Conservation (phyloP, 2,329 filamentous ascomycete species). For the Fusarium illudens region DNA sequence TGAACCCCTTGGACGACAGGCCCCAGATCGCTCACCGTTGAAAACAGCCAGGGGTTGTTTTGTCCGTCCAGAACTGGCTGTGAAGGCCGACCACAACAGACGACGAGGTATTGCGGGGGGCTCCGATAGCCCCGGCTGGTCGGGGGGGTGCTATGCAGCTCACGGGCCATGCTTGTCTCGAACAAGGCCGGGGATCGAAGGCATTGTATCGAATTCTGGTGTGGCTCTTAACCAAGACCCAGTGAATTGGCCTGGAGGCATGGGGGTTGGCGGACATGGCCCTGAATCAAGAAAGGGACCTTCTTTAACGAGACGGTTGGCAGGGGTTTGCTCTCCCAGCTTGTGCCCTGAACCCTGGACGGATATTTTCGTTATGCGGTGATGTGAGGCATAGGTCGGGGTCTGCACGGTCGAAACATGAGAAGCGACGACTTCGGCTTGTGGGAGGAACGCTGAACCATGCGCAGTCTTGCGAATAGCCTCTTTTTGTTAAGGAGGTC, state of each 20-base stretch:
- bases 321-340: slow-evolving; percentile 6
- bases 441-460: not conserved
- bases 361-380: not conserved
- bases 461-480: slow-evolving; percentile 11
- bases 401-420: slow-evolving; percentile 28
- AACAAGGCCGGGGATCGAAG: slow-evolving; percentile 27
- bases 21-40: slow-evolving; percentile 12
- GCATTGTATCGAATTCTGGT: slow-evolving; percentile 38
- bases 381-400: slow-evolving; percentile 1
- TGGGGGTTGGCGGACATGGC: slow-evolving; percentile 16
- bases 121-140: slow-evolving; percentile 21
- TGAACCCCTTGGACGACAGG: slow-evolving; percentile 4
- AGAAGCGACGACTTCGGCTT: slow-evolving; percentile 6
- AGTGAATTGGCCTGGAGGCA: not conserved
- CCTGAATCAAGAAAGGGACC: slow-evolving; percentile 20
- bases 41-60: slow-evolving; percentile 30
- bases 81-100: slow-evolving; percentile 30
- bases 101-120: slow-evolving; percentile 25
- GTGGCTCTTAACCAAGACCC: slow-evolving; percentile 27
- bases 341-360: slow-evolving; percentile 10
- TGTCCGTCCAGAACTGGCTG: slow-evolving; percentile 35
- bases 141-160: slow-evolving; percentile 31
- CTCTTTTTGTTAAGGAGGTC: slow-evolving; percentile 1
- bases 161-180: slow-evolving; percentile 37
- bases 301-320: slow-evolving; percentile 24